Conservation (phyloP, 2,329 filamentous ascomycete species). For the Microcyclosporella mali region DNA sequence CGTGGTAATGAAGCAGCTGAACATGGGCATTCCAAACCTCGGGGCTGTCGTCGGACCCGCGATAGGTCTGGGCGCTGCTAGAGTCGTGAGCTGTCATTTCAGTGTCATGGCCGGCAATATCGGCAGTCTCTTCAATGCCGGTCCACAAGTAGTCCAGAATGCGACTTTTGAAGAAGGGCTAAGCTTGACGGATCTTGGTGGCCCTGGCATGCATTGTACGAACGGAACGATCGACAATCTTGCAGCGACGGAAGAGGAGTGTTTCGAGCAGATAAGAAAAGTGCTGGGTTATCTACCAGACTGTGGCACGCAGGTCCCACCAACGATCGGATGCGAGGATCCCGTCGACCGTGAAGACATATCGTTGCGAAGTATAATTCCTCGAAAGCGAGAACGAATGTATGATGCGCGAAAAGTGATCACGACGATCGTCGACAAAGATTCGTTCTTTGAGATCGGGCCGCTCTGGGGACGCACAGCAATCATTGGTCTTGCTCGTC, state of each 20-base stretch:
- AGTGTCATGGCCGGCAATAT: slow-evolving; percentile 61
- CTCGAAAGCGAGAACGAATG: slow-evolving; percentile 53
- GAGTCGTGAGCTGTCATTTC: slow-evolving; percentile 58
- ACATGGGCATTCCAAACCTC: slow-evolving; percentile 58
- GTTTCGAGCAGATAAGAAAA: slow-evolving; percentile 55
- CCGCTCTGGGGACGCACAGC: slow-evolving; percentile 56
- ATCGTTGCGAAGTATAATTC: slow-evolving; percentile 51
- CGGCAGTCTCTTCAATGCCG: slow-evolving; percentile 58
- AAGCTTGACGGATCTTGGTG: slow-evolving; percentile 53
- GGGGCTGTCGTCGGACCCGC: slow-evolving; percentile 59
- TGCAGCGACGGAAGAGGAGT: slow-evolving; percentile 54
- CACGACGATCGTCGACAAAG: slow-evolving; percentile 49
- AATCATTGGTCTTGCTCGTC: slow-evolving; percentile 54
- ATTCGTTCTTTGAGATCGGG: slow-evolving; percentile 60
- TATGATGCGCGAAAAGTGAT: slow-evolving; percentile 56
- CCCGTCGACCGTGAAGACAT: slow-evolving; percentile 45
- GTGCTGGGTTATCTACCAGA: slow-evolving; percentile 55
- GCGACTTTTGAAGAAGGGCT: slow-evolving; percentile 61
- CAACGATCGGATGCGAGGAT: slow-evolving; percentile 40
- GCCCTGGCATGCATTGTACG: slow-evolving; percentile 55
- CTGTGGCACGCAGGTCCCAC: slow-evolving; percentile 51
- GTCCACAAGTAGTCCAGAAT: slow-evolving; percentile 54
- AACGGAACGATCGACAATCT: slow-evolving; percentile 63
- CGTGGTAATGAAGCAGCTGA: slow-evolving; percentile 51
- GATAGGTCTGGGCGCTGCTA: slow-evolving; percentile 57